phyloP scores from a whole-genome alignment of 2,329 filamentous ascomycete genomes.

The Cladophialophora immunda region DNA sequence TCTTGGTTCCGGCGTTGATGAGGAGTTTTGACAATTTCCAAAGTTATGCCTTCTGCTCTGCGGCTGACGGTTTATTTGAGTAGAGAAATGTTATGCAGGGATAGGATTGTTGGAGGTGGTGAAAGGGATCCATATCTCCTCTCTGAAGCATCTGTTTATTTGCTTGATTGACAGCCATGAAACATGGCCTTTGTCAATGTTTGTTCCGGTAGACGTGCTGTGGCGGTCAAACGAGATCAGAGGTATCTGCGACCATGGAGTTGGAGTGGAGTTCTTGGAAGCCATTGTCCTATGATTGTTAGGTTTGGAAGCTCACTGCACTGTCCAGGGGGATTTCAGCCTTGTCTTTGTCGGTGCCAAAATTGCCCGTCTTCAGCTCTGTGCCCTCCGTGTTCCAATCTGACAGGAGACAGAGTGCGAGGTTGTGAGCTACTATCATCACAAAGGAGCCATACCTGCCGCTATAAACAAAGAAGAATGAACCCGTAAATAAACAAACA shows the following conservation, averaged over 20 bases:
- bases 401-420: not conserved
- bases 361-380: not conserved
- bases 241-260: not conserved
- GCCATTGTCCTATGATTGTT: not conserved
- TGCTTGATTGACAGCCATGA: conserved; percentile 3
- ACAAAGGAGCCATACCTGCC: not conserved
- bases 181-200: not conserved
- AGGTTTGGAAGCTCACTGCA: not conserved
- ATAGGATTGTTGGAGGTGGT: not conserved
- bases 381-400: not conserved
- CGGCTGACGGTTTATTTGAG: not conserved
- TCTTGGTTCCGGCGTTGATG: not conserved
- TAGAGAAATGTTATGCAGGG: not conserved
- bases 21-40: not conserved
- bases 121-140: not conserved
- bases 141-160: not conserved
- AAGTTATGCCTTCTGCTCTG: not conserved
- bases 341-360: not conserved
- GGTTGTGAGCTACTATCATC: not conserved
- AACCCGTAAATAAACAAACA: not conserved
- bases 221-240: not conserved
- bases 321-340: not conserved
- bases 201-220: not conserved
- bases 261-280: not conserved
- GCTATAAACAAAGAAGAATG: not conserved